Percentiles rank a stretch among this genome's conserved stretches.
These are phyloP conservation scores for Diaporthe citri DNA, from an alignment of 2,329 filamentous ascomycete species.

Conservation along the genomic window DNA sequence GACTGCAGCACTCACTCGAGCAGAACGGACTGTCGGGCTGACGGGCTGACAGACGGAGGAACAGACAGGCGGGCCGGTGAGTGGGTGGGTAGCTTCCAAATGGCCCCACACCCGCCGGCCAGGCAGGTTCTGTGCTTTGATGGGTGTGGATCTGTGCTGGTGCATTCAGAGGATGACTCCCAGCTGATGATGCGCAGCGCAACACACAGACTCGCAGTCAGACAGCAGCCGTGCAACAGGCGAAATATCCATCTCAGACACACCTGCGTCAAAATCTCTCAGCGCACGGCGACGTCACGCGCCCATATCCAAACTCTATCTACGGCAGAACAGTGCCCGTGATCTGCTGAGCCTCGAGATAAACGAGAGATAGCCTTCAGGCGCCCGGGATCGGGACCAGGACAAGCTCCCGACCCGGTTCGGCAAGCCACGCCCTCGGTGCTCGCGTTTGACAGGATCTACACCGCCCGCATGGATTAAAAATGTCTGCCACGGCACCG, in stretches of 20 bases:
- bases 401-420: slow-evolving; percentile 11
- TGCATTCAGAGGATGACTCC: neutral
- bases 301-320: neutral
- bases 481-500: slow-evolving; percentile 17
- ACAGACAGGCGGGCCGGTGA: neutral
- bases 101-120: slow-evolving; percentile 12
- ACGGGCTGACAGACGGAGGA: neutral
- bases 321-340: neutral
- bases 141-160: neutral
- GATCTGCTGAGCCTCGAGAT: slow-evolving; percentile 13
- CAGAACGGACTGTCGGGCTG: neutral
- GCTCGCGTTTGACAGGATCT: slow-evolving; percentile 22
- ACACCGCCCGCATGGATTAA: neutral
- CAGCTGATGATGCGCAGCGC: neutral
- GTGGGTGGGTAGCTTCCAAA: neutral
- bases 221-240: neutral
- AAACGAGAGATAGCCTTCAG: slow-evolving; percentile 14
- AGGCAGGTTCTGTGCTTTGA: neutral
- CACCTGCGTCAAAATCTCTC: neutral
- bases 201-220: neutral
- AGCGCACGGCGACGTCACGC: neutral
- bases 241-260: neutral
- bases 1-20: neutral
- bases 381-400: slow-evolving; percentile 7
- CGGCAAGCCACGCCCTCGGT: slow-evolving; percentile 2